These are phyloP conservation scores for Acanthamoeba sp. DNA, from an alignment of 208 protist species.

Conservation along the genomic window DNA sequence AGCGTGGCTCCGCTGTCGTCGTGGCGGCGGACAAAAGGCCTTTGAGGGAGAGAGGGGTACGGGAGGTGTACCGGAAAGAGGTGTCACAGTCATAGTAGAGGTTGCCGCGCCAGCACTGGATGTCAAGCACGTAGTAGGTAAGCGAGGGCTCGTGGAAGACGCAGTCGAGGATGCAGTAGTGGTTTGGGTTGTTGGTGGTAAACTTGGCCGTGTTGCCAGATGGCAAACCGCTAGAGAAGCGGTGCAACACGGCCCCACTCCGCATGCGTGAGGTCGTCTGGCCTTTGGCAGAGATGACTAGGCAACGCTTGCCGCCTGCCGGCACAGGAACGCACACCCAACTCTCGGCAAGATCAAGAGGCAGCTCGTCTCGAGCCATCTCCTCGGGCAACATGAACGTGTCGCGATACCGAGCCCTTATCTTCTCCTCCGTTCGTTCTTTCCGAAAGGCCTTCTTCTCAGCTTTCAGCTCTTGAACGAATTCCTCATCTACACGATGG, in stretches of 20 bases:
- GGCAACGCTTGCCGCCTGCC: slow-evolving; percentile 53
- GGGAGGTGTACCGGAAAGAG: slow-evolving; percentile 79
- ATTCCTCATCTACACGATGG: slow-evolving; percentile 25
- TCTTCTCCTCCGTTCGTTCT: slow-evolving; percentile 1
- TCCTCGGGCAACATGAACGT: slow-evolving; percentile 63
- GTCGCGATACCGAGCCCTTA: slow-evolving; percentile 15
- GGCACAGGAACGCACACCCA: slow-evolving; percentile 61
- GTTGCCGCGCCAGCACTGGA: slow-evolving; percentile 83
- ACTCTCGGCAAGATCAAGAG: slow-evolving; percentile 14
- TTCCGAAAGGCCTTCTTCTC: slow-evolving; percentile 30
- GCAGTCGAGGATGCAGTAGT: slow-evolving; percentile 83
- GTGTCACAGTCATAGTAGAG: slow-evolving; percentile 84
- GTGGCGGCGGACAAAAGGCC: too few species aligned
- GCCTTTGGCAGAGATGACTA: slow-evolving; percentile 63
- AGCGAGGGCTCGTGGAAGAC: slow-evolving; percentile 49
- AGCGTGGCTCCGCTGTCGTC: too few species aligned
- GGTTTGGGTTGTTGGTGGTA: slow-evolving; percentile 19
- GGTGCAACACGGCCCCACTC: slow-evolving; percentile 47
- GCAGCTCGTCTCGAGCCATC: slow-evolving; percentile 45
- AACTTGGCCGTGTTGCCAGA: slow-evolving; percentile 42
- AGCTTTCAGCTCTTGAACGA: not conserved
- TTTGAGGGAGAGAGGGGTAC: not conserved
- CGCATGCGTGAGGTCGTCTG: slow-evolving; percentile 41
- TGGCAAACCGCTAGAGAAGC: slow-evolving; percentile 32
- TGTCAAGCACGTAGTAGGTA: slow-evolving; percentile 82